Percentiles rank a stretch among this genome's conserved stretches.
These are phyloP conservation scores for Plenodomus biglobosus DNA, from an alignment of 2,329 filamentous ascomycete genomes.

Conservation along the genomic window DNA sequence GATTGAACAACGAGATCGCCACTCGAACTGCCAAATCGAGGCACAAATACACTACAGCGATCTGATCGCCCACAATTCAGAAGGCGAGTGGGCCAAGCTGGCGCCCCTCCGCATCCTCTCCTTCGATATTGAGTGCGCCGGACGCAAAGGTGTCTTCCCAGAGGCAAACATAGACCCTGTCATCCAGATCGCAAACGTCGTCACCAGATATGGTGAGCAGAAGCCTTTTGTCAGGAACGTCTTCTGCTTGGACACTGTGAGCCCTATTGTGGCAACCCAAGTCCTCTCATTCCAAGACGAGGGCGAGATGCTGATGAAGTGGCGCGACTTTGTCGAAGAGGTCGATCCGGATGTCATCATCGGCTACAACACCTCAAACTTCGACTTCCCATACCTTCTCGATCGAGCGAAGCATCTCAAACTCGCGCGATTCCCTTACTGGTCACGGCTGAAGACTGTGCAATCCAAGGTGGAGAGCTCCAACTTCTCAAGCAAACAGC, in stretches of 20 bases:
- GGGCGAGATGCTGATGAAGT: slow-evolving; percentile 85
- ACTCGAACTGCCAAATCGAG: slow-evolving; percentile 97
- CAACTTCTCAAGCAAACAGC: slow-evolving; percentile 96
- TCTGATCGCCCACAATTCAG: slow-evolving; percentile 81
- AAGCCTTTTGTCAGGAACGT: slow-evolving; percentile 97
- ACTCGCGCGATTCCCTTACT: slow-evolving; percentile 77
- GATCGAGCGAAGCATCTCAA: slow-evolving; percentile 86
- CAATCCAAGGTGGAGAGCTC: slow-evolving; percentile 73
- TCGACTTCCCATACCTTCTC: slow-evolving; percentile 95
- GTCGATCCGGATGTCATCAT: slow-evolving; percentile 97
- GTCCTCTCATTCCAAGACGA: slow-evolving; percentile 81
- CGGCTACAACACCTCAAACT: slow-evolving; percentile 98
- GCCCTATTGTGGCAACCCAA: slow-evolving; percentile 91
- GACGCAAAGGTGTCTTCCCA: slow-evolving; percentile 95
- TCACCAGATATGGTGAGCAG: slow-evolving; percentile 90
- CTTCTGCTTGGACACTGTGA: slow-evolving; percentile 90
- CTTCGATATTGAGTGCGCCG: slow-evolving; percentile 98
- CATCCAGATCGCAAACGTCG: slow-evolving; percentile 96
- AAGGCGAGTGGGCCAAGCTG: slow-evolving; percentile 98
- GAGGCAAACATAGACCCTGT: slow-evolving; percentile 90
- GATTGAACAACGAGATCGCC: slow-evolving; percentile 64
- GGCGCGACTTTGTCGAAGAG: slow-evolving; percentile 85
- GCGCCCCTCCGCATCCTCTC: slow-evolving; percentile 89
- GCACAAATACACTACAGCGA: slow-evolving; percentile 80
- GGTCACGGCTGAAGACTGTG: slow-evolving; percentile 74